Base-by-base conservation (phyloP, 2,329 filamentous ascomycete genomes). In the Aspergillus piperis region DNA sequence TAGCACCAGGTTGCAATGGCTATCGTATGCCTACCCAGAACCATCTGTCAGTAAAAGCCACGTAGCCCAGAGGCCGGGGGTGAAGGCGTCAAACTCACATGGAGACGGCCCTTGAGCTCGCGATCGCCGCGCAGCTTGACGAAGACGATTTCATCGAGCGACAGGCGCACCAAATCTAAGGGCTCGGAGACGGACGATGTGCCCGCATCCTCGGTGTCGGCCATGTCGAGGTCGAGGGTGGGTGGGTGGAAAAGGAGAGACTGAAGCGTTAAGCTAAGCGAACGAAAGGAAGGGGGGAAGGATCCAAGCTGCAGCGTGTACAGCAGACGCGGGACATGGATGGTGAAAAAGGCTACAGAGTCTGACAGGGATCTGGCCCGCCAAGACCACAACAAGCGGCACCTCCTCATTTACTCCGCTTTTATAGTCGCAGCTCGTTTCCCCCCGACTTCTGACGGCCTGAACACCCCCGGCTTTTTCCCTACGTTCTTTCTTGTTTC, bases 91-190 rank as follows among this genome's bases (percentile, higher is more conserved):
- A 19, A 60, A 78, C 89, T 73, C 80, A 98, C 95, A 79, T 99
- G 95, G 73, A 99, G 84, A 73, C 94, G 88, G 66, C 95, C 95
- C 80, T 96, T 95, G 66, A 99, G 84, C 81, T 99, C 95, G 66
- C 95, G 87, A 77, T 99, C 95, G 69, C 95, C 95, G 73, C 95
- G 87, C 66, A 99, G 84, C 85, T 98, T 98, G 68, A 99, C 94
- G 78, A 97, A 96, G 54, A 99, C 95, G 49, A 95, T 87, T 79
- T 99, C 95, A 77, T 98, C 94, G 51, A 99, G 86, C 68, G 94
- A 91, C 59, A 99, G 86, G 69, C 93, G 91, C 68, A 99, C 95
- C 44, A 99, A 88, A 78, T 98, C 95, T 73, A 99, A 89, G 58
- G 96, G 94, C 81, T 99, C 94, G 56, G 93, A 88, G 59, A 92